Base-by-base conservation (phyloP, 1,284 basidiomycete species). In the Sanguinoderma infundibulare region DNA sequence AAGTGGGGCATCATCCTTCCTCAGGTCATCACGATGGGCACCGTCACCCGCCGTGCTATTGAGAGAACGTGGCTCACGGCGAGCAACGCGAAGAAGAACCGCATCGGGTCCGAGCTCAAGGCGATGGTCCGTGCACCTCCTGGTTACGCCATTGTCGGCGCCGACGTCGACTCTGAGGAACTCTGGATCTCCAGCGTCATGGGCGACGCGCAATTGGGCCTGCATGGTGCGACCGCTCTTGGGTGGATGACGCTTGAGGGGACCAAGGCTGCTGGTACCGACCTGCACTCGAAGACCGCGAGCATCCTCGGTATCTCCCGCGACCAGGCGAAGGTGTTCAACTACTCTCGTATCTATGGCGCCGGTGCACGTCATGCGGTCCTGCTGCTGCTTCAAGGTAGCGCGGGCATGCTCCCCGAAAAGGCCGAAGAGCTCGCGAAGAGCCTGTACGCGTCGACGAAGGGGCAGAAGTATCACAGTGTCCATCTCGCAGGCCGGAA, bases 211-310 rank as follows among this genome's bases (percentile, higher is more conserved):
- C 97, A 99, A 77, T 98, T 99, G 73, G 98, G 97, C 8, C 77
- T 98, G 60, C 97, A 99, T 69, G 97, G 98, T 17, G 95, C 96
- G 3, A 98, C 96, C 0, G 96, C 97, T 0, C 90, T 99, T 49
- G 98, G 97, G 0, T 99, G 97, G 98, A 99, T 99, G 97, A 99
- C 97, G 12, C 85, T 99, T 28, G 98, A 99, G 76, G 98, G 98
- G 1, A 98, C 96, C n/a, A 99, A 99, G 77, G 84, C 90, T 0
- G 91, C 92, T 0, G 97, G 96, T 5, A 99, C 97, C 2, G 98
- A 99, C 77, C 79, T 99, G 55, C 97, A 99, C 73, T 98, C 96
- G 28, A 98, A 98, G 79, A 98, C 97, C 8, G 98, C 97, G 6
- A 88, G 79, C 61, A 99, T 99, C 68, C 80, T 99, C 52, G 94